Evolutionary conservation across 2,329 filamentous ascomycete species (phyloP).

Genomic region (Leptodontidium sp.): DNA sequence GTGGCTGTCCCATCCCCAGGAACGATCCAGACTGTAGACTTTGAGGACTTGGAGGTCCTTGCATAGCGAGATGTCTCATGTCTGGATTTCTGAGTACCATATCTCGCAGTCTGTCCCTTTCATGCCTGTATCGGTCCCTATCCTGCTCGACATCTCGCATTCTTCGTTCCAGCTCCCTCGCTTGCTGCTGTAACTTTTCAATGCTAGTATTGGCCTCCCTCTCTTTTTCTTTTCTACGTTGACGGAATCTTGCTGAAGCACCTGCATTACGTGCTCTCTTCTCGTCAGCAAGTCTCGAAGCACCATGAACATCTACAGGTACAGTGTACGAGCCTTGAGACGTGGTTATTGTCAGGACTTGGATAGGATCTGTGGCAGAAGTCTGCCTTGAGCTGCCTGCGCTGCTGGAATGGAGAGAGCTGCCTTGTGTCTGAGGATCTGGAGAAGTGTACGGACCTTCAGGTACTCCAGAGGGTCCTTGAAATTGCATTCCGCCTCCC

Average conservation of each 20-base stretch:
- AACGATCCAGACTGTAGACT: slow-evolving; percentile 39
- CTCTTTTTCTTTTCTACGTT: slow-evolving; percentile 84
- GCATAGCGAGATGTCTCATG: slow-evolving; percentile 60
- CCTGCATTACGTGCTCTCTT: slow-evolving; percentile 87
- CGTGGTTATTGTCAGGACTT: slow-evolving; percentile 51
- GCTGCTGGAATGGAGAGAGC: slow-evolving; percentile 43
- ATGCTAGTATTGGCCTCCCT: slow-evolving; percentile 75
- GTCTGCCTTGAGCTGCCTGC: slow-evolving; percentile 44
- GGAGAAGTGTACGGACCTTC: slow-evolving; percentile 48
- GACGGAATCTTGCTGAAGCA: slow-evolving; percentile 83
- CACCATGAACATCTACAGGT: slow-evolving; percentile 81
- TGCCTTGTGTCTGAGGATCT: slow-evolving; percentile 42
- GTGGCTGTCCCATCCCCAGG: slow-evolving; percentile 31
- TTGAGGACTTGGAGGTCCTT: slow-evolving; percentile 60
- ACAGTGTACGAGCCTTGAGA: slow-evolving; percentile 65
- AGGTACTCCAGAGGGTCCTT: slow-evolving; percentile 41
- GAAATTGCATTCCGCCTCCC: slow-evolving; percentile 44
- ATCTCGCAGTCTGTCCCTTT: slow-evolving; percentile 76
- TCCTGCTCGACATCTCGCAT: slow-evolving; percentile 65
- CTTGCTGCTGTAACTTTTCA: slow-evolving; percentile 73
- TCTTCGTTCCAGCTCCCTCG: slow-evolving; percentile 68
- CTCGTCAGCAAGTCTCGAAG: slow-evolving; percentile 83
- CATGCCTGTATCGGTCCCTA: slow-evolving; percentile 75
- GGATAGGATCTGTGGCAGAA: slow-evolving; percentile 45
- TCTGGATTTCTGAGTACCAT: slow-evolving; percentile 67